Conservation (phyloP, 805 yeast species). For the Dipodascopsis uninucleata region DNA sequence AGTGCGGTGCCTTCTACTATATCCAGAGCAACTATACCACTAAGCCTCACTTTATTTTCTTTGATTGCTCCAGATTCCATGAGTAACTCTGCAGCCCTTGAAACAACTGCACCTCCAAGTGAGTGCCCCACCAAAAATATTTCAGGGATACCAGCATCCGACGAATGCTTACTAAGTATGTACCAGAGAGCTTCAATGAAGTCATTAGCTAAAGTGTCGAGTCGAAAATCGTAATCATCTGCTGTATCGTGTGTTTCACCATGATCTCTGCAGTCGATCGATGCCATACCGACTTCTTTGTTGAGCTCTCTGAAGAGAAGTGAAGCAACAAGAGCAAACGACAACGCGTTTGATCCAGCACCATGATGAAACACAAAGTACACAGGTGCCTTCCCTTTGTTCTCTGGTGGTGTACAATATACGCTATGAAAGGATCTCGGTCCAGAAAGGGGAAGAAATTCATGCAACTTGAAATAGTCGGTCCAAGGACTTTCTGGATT, state of each 20-base stretch:
- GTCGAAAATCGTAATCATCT: conserved; percentile 39
- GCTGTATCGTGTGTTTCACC: conserved; percentile 47
- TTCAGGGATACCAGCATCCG: conserved; percentile 28
- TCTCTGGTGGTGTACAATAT: conserved; percentile 11
- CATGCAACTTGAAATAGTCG: too few species aligned
- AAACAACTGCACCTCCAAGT: conserved; percentile 82
- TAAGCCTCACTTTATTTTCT: conserved; percentile 34
- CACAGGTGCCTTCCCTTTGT: conserved; percentile 40
- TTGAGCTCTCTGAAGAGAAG: conserved; percentile 29
- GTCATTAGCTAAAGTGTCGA: conserved; percentile 58
- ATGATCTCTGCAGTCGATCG: conserved; percentile 85
- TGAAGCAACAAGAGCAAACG: conserved; percentile 51
- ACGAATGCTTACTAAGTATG: conserved; percentile 34
- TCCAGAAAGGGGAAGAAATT: background rate
- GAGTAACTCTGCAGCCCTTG: conserved; percentile 44
- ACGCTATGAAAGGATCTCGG: conserved; percentile 5
- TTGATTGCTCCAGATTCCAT: background rate
- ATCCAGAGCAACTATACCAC: conserved; percentile 78
- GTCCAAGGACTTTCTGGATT: too few species aligned
- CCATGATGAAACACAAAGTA: conserved; percentile 85
- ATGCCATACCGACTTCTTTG: conserved; percentile 56
- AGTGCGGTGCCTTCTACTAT: conserved; percentile 93
- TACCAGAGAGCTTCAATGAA: conserved; percentile 46
- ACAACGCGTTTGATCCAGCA: conserved; percentile 83
- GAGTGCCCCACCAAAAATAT: conserved; percentile 81